Evolutionary conservation across 345 rosid species (phyloP), one percentile per base, ranked within the genome.

Genomic region (Brassica cretica): DNA sequence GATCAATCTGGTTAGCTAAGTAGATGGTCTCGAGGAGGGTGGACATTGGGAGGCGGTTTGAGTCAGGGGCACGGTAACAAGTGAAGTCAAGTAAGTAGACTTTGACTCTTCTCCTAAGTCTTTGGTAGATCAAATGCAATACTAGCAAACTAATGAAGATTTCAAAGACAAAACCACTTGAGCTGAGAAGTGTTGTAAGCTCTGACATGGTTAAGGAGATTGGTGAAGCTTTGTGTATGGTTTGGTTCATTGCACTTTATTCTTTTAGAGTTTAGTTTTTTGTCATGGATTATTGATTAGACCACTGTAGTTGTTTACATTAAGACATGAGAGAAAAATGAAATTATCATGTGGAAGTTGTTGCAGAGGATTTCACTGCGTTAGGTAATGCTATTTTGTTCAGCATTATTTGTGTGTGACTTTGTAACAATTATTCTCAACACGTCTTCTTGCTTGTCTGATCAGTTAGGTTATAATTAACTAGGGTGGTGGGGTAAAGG

Each of bases 11-110:
- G 56, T 84, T 49, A 29, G 83, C 86, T 12, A 86, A 83, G 66
- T 74, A 75, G 41, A 84, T 72, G 53, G 85, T 83, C 65, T 89
- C 94, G 21, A 78, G 33, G 73, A 85, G 84, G 65, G 84, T 84
- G 29, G 88, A 74, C 70, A 73, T 75, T 14, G 94, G 90, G 44
- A 88, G 39, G 16, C 91, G 87, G 75, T 70, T 72, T 37, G 83
- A 82, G 9, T 80, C 83, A 0, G 90, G 88, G 0, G 94, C 85
- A 27, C 82, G 78, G 70, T 86, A 85, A 76, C 91, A 89, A 9
- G 84, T 79, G 78, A 86, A 85, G 56, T 89, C 94, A 4, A 89
- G 87, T 4, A 89, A 82, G 73, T 83, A 86, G 24, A 86, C 71
- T 5, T 76, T 14, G 39, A 61, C 82, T 56, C 70, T 66, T 67